These are phyloP conservation scores for Clarireedia hainanense DNA, from an alignment of 2,329 filamentous ascomycete species.

Conservation along the genomic window DNA sequence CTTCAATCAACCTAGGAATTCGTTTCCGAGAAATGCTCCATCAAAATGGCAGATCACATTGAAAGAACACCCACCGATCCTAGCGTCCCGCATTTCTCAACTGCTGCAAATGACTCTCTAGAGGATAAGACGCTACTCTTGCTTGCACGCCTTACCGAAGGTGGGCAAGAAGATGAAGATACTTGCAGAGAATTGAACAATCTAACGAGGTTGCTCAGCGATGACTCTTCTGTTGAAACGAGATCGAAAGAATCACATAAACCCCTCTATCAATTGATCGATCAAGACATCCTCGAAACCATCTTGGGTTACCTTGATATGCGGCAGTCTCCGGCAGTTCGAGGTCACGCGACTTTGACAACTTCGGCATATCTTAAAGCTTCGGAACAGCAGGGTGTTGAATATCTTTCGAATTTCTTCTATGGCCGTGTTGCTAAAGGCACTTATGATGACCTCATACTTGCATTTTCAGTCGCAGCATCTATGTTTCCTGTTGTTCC, in stretches of 20 bases:
- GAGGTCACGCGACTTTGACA: constrained; percentile 74
- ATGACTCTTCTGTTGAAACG: constrained; percentile 31
- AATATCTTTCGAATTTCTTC: constrained; percentile 67
- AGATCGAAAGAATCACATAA: constrained; percentile 29
- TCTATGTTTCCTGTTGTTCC: constrained; percentile 81
- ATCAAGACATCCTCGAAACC: constrained; percentile 72
- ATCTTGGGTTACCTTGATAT: constrained; percentile 82
- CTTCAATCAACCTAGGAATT: background rate
- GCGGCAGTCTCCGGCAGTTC: constrained; percentile 63
- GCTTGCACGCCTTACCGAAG: constrained; percentile 84
- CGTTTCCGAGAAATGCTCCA: background rate
- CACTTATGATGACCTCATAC: constrained; percentile 80
- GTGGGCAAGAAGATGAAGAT: constrained; percentile 73
- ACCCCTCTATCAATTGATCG: constrained; percentile 46
- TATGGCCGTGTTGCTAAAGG: constrained; percentile 61
- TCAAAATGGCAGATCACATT: background rate
- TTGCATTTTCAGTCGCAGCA: constrained; percentile 88
- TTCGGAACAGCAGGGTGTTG: constrained; percentile 61
- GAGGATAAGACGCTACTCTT: constrained; percentile 37
- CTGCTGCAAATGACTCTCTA: constrained; percentile 20
- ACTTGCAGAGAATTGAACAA: constrained; percentile 51
- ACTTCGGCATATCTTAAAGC: constrained; percentile 78
- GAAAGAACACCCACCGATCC: constrained; percentile 16
- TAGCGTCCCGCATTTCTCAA: constrained; percentile 14
- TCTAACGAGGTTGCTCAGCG: constrained; percentile 52